A percentile compares a stretch with the other conserved stretches of the same genome.
Conservation (phyloP, 2,329 filamentous ascomycete species). For the Fusarium tjaetaba region DNA sequence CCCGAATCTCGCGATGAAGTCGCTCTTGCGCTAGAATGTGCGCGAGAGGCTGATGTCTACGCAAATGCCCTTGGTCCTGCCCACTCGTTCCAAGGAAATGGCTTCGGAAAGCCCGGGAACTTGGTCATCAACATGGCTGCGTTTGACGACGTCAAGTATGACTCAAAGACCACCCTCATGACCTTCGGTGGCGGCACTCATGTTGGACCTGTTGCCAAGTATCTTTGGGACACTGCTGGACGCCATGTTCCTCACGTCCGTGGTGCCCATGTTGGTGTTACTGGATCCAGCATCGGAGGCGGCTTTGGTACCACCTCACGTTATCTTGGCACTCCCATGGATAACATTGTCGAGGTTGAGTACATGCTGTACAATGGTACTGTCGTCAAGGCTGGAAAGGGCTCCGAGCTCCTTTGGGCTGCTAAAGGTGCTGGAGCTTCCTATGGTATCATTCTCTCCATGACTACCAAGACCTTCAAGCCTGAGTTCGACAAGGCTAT, state of each 20-base stretch:
- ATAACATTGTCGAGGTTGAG: slow-evolving; percentile 37
- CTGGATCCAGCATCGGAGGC: slow-evolving; percentile 40
- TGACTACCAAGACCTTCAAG: slow-evolving; percentile 38
- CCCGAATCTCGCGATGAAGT: slow-evolving; percentile 32
- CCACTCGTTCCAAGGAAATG: slow-evolving; percentile 38
- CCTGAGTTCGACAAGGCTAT: slow-evolving; percentile 33
- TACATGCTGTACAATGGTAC: slow-evolving; percentile 42
- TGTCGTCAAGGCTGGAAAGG: slow-evolving; percentile 32
- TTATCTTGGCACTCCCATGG: slow-evolving; percentile 33
- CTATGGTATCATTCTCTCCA: slow-evolving; percentile 38
- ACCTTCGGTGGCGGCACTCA: slow-evolving; percentile 39
- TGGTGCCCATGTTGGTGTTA: slow-evolving; percentile 35
- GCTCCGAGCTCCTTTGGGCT: slow-evolving; percentile 40
- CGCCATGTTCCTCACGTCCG: slow-evolving; percentile 41
- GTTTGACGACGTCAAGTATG: slow-evolving; percentile 38
- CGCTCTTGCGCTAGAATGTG: slow-evolving; percentile 37
- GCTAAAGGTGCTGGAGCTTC: slow-evolving; percentile 37
- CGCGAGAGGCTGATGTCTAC: slow-evolving; percentile 36
- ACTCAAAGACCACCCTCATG: slow-evolving; percentile 20
- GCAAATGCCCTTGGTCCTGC: slow-evolving; percentile 37
- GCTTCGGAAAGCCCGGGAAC: slow-evolving; percentile 36
- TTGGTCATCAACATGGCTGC: slow-evolving; percentile 40
- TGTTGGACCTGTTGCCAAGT: slow-evolving; percentile 36
- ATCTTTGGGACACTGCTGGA: slow-evolving; percentile 41
- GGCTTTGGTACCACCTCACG: slow-evolving; percentile 36